Conservation (phyloP, 2,329 filamentous ascomycete genomes). For the Trichoderma simmonsii region DNA sequence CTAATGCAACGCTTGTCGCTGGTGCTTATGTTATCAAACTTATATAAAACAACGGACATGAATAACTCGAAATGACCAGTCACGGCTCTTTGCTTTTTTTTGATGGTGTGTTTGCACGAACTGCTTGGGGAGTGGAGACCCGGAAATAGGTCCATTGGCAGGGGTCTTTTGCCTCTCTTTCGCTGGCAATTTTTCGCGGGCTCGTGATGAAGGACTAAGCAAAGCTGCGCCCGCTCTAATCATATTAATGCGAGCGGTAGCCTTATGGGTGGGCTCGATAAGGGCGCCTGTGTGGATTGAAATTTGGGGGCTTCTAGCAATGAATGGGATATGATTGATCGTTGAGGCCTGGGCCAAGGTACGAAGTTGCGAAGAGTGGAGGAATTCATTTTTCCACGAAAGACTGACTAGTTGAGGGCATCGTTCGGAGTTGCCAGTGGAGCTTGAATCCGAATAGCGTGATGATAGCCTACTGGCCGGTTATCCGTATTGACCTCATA, state of each 20-base stretch:
- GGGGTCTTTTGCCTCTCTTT: neutral
- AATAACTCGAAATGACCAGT: neutral
- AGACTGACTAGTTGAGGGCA: neutral
- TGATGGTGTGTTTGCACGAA: neutral
- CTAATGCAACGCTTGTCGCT: neutral
- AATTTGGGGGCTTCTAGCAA: neutral
- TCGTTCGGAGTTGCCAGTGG: neutral
- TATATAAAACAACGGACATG: neutral
- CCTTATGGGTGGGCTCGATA: neutral
- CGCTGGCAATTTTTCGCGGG: neutral
- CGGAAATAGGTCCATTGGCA: neutral
- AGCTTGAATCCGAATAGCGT: neutral
- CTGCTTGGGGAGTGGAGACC: neutral
- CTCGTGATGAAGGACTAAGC: neutral
- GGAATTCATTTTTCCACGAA: neutral
- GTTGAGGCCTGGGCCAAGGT: neutral
- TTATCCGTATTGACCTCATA: neutral
- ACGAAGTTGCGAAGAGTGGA: neutral
- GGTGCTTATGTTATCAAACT: neutral
- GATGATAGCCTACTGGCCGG: neutral
- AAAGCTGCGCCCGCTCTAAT: conserved; percentile 4
- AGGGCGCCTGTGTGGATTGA: neutral
- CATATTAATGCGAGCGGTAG: neutral
- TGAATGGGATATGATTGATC: neutral
- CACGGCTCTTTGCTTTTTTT: neutral